Conservation (phyloP, 495 filamentous ascomycete genomes). For the Aspergillus avenaceus region DNA sequence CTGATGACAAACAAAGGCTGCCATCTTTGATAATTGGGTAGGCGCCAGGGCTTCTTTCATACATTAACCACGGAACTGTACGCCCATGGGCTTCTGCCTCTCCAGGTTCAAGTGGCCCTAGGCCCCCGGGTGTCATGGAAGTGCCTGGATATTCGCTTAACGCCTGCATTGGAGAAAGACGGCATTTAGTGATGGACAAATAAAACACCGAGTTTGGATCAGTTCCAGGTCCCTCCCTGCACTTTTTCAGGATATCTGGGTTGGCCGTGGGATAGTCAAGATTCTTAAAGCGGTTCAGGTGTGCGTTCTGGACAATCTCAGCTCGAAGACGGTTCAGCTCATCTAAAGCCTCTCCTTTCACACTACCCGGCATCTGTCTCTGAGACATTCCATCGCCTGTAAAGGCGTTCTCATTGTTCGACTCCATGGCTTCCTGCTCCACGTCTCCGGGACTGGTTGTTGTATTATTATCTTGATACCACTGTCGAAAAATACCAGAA, state of each 20-base stretch:
- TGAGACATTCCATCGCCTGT: neutral
- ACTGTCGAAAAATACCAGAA: too few relatives aligned
- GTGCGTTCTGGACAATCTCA: slow-evolving; percentile 10
- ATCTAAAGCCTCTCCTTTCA: slow-evolving; percentile 1
- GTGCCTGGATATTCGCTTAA: too few relatives aligned
- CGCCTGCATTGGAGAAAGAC: neutral
- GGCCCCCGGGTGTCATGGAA: neutral
- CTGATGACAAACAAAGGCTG: slow-evolving; percentile 5
- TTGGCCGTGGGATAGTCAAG: slow-evolving; percentile 4
- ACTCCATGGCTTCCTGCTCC: neutral
- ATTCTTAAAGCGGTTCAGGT: slow-evolving; percentile 9
- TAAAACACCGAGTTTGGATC: slow-evolving; percentile 15
- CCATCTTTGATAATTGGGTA: slow-evolving; percentile 17
- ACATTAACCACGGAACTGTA: slow-evolving; percentile 11
- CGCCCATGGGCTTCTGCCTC: neutral
- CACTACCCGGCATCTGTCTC: neutral
- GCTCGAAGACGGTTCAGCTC: slow-evolving; percentile 14
- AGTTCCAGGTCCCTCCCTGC: slow-evolving; percentile 19
- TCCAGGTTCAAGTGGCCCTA: neutral
- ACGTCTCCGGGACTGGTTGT: neutral
- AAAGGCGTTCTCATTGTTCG: neutral
- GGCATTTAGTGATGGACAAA: slow-evolving; percentile 6
- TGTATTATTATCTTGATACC: neutral
- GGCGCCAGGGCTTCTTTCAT: slow-evolving; percentile 4
- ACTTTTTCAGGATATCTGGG: slow-evolving; percentile 14